Evolutionary conservation across 73 alveolate genomes (phyloP), one percentile per base, ranked within the genome.

Genomic region (Paramecium sexaurelia): DNA sequence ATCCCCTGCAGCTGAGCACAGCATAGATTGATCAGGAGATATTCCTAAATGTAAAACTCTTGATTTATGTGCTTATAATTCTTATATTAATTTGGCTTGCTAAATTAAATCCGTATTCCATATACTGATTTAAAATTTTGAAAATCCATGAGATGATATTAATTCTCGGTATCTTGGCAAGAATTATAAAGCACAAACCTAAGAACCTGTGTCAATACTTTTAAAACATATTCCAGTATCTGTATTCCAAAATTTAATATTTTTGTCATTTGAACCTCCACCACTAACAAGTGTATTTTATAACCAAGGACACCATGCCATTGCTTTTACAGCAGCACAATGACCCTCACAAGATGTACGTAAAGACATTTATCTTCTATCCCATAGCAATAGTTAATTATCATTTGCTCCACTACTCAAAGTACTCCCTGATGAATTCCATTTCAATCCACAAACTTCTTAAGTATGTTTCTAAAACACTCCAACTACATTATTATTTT

Each of bases 271-370:
- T 26, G 98, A 95, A 26, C 99, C 99, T 20, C 99, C 99, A 1
- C 99, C 99, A 8, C 99, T 93, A 0, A 99, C 99, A n/a, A 99
- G 94, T 13, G 97, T 92, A 69, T 95, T 95, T 43, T 96, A 92
- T 92, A 95, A 94, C 97, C 97, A 95, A 7, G 99, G 99, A 85
- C 99, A 96, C 99, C 99, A 98, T n/a, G 97, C 96, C 37, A 99
- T 85, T 11, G 99, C 99, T 86, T 98, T 97, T 8, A 99, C 99
- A 6, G 99, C 99, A 6, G 99, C 99, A 85, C 92, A 93, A 92
- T 99, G 99, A 24, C 96, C 93, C 82, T 82, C 90, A n/a, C 97
- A 92, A 41, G 92, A 92, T 82, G 36, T 67, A 75, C 94, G 83
- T 56, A 95, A 92, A 75, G 33, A 36, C 78, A 55, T 68, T 17